Base-by-base conservation (phyloP, 2,329 filamentous ascomycete species). In the Colletotrichum sp. region DNA sequence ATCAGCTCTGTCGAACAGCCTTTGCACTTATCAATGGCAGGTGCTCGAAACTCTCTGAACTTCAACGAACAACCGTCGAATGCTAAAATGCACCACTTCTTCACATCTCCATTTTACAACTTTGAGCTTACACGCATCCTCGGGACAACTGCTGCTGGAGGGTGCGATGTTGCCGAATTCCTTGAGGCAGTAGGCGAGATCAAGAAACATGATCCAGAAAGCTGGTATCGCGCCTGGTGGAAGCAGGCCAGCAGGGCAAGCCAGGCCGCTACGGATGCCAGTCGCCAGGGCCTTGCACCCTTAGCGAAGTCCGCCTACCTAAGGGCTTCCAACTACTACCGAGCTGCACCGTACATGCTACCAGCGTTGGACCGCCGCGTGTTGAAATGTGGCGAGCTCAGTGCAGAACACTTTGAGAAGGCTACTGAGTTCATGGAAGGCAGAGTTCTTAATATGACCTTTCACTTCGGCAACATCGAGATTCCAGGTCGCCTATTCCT, bases 71-170 rank as follows among this genome's bases (percentile, higher is more conserved):
- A 66, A 8, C 63, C 63, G 5, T 32, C 36, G 8, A 66, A 32
- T 14, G 55, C 55, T 24, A 61, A 0, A 39, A 80, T 68, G 48
- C 48, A 68, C 6, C 32, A 68, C 21, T 59, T 68, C 24, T 68
- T 84, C 76, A 70, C 55, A 39, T 63, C 79, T 65, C 59, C 71
- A 24, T 86, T 87, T 72, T 87, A 86, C 82, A 80, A 88, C 77
- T 88, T 89, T 75, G 87, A 89, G 77, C 78, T 81, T 6, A 65
- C 86, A 14, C 84, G 87, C 7, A 65, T 89, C 28, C 82, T 88
- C 7, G 84, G 82, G 60, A 84, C 78, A 3, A 81, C 85, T 0
- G 79, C 82, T 1, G 78, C 77, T 16, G 82, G 81, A 4, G 87
- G 87, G 0, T 80, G 79, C 68, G 86, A 88, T 7, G 79, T 85